Conservation (phyloP, 129 eudicot species). For the Flaveria robusta region DNA sequence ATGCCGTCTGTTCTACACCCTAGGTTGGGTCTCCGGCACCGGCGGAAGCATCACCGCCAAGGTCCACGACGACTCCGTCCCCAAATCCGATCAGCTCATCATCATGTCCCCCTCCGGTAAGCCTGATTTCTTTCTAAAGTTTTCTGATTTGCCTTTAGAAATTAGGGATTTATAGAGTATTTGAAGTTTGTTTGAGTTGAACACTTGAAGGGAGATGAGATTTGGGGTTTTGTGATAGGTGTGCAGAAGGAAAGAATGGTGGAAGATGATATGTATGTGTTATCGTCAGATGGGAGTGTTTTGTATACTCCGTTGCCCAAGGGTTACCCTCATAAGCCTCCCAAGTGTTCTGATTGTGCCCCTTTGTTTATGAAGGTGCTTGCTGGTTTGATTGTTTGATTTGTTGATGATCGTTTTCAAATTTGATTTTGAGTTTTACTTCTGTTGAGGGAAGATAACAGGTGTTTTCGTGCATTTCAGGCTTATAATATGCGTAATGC, state of each 20-base stretch:
- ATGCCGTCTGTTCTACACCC: constrained; percentile 84
- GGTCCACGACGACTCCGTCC: constrained; percentile 89
- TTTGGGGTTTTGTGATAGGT: constrained; percentile 48
- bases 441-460: neutral
- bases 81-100: constrained; percentile 82
- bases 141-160: neutral
- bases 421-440: constrained; percentile 10
- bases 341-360: constrained; percentile 87
- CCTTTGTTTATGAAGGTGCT: constrained; percentile 89
- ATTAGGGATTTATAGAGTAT: neutral
- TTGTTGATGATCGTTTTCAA: neutral
- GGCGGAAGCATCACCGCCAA: constrained; percentile 97
- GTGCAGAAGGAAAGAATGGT: constrained; percentile 98
- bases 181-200: neutral
- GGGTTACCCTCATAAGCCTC: constrained; percentile 86
- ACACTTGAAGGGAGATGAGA: neutral
- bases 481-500: constrained; percentile 94
- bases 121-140: no score
- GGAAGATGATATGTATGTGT: constrained; percentile 92
- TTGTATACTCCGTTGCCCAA: constrained; percentile 65
- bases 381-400: constrained; percentile 3
- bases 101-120: constrained; percentile 98
- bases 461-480: constrained; percentile 36
- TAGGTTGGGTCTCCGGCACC: constrained; percentile 99
- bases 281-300: constrained; percentile 67